phyloP scores from a whole-genome alignment of 139 green algal genomes.

The Desmodesmus armatus region DNA sequence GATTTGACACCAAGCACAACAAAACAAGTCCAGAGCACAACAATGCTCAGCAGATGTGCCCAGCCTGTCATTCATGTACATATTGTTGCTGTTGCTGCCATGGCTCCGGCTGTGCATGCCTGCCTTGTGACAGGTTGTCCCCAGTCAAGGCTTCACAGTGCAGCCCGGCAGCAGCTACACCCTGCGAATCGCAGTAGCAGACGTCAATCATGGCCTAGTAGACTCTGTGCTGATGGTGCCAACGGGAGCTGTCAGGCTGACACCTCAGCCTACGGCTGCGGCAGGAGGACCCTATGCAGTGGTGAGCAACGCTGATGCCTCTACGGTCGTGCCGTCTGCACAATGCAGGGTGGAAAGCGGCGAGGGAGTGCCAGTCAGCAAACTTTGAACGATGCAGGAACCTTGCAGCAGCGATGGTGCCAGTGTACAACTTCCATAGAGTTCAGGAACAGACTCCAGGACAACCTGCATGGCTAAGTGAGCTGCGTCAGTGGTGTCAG shows the following conservation, averaged over 20 bases:
- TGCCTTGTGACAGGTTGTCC: constrained; percentile 6
- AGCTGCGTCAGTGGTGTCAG: too few species aligned
- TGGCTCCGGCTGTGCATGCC: too few species aligned
- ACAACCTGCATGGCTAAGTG: too few species aligned
- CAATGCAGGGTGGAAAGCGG: too few species aligned
- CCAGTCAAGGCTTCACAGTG: constrained; percentile 27
- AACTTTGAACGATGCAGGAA: too few species aligned
- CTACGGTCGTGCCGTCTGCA: background rate
- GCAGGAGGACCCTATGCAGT: constrained; percentile 33
- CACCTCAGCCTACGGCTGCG: background rate
- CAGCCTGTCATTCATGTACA: background rate
- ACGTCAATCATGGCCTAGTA: constrained; percentile 19
- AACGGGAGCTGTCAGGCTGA: constrained; percentile 11
- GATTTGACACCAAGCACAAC: too few species aligned
- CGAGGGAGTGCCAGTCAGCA: too few species aligned
- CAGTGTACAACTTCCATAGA: too few species aligned
- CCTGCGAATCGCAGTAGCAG: constrained; percentile 20
- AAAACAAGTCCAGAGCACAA: too few species aligned
- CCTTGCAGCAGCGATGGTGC: too few species aligned
- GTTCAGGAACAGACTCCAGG: too few species aligned
- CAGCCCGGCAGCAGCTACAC: constrained; percentile 20
- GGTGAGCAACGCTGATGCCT: background rate
- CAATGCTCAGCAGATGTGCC: background rate
- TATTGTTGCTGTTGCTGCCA: too few species aligned
- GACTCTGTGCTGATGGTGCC: constrained; percentile 34